These are phyloP conservation scores for Pezicula carpinea DNA, from an alignment of 2,329 filamentous ascomycete species.

Conservation along the genomic window DNA sequence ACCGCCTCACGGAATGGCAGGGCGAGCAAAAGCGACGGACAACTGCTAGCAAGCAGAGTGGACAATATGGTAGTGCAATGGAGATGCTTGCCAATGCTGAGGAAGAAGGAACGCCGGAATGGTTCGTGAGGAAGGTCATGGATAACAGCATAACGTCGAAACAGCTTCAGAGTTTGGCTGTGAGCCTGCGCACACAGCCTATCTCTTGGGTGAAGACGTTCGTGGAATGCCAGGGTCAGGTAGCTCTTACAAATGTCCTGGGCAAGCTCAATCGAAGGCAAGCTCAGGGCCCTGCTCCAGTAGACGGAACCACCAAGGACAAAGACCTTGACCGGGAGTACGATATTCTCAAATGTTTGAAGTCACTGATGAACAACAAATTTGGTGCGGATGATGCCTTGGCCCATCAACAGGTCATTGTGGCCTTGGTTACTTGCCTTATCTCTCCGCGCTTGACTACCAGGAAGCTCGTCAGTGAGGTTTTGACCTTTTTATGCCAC, in stretches of 20 bases:
- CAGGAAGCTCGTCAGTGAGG: constrained; percentile 90
- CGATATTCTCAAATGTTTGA: constrained; percentile 95
- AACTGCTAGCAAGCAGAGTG: constrained; percentile 61
- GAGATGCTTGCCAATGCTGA: constrained; percentile 76
- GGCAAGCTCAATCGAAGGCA: constrained; percentile 88
- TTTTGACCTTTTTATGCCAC: constrained; percentile 92
- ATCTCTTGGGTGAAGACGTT: constrained; percentile 97
- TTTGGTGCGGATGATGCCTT: constrained; percentile 96
- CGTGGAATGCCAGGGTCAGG: constrained; percentile 94
- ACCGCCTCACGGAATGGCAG: constrained; percentile 88
- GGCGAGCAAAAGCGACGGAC: constrained; percentile 85
- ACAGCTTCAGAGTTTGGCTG: constrained; percentile 86
- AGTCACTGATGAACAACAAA: constrained; percentile 98
- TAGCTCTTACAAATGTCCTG: constrained; percentile 90
- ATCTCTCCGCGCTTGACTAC: constrained; percentile 87
- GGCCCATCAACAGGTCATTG: constrained; percentile 81
- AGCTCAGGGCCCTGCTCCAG: constrained; percentile 58
- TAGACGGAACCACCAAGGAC: constrained; percentile 49
- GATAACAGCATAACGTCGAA: constrained; percentile 91
- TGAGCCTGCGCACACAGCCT: constrained; percentile 91
- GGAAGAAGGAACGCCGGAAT: constrained; percentile 94
- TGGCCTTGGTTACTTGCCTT: constrained; percentile 80
- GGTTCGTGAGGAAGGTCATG: constrained; percentile 96
- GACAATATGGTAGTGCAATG: constrained; percentile 61
- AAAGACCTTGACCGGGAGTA: constrained; percentile 74